These are phyloP conservation scores for Vairimorpha necatrix DNA, from an alignment of 371 early-diverging fungal species.

Conservation along the genomic window DNA sequence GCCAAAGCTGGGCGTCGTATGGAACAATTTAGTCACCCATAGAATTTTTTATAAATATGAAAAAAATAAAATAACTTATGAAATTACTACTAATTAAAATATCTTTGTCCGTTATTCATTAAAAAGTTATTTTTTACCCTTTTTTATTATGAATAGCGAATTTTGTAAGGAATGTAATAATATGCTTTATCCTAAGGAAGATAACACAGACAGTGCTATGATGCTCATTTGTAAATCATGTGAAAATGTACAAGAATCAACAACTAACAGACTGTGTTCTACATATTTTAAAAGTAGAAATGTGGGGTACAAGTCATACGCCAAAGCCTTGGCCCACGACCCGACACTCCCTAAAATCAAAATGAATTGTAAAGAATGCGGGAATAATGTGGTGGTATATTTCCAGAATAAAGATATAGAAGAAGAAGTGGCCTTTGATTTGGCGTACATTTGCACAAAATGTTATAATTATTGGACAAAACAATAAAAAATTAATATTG, in stretches of 20 bases:
- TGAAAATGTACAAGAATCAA: constrained; percentile 75
- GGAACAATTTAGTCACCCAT: constrained; percentile 21
- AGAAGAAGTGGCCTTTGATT: constrained; percentile 78
- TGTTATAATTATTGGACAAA: constrained; percentile 51
- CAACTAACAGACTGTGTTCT: constrained; percentile 75
- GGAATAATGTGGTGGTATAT: constrained; percentile 70
- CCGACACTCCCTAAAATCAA: constrained; percentile 71
- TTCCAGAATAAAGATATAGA: constrained; percentile 78
- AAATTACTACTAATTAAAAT: neutral
- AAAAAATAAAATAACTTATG: constrained; percentile 8
- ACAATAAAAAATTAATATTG: neutral
- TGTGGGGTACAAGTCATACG: constrained; percentile 66
- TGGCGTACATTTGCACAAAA: constrained; percentile 80
- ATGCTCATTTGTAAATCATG: constrained; percentile 87
- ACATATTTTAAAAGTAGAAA: constrained; percentile 57
- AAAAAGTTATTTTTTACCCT: neutral
- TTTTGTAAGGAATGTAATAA: constrained; percentile 72
- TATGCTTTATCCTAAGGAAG: constrained; percentile 87
- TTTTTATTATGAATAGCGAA: constrained; percentile 43
- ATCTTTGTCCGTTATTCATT: too few relatives aligned
- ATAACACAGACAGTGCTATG: constrained; percentile 68
- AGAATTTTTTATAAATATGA: constrained; percentile 27
- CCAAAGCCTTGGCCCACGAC: constrained; percentile 74
- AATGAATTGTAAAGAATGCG: constrained; percentile 71
- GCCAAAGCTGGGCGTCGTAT: constrained; percentile 21